phyloP scores from a whole-genome alignment of 208 protist genomes.

The Trichomonas gallinae region DNA sequence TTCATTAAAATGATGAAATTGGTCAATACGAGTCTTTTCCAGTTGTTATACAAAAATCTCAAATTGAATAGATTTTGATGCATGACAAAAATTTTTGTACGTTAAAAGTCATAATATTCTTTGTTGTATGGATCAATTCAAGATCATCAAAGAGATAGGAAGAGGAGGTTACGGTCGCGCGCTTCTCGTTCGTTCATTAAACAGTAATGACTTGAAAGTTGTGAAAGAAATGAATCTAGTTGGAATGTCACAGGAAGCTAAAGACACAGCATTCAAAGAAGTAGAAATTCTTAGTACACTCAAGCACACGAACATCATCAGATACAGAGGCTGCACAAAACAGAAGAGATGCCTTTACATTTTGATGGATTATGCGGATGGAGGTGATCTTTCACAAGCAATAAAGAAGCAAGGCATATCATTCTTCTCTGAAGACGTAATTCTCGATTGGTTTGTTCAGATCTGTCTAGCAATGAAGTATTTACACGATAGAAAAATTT shows the following conservation, averaged over 20 bases:
- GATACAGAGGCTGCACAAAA: not conserved
- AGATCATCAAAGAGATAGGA: not conserved
- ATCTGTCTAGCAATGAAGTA: conserved; percentile 48
- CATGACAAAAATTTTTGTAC: too few species aligned
- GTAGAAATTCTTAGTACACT: not conserved
- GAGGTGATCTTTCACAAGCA: conserved; percentile 14
- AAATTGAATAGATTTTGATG: too few species aligned
- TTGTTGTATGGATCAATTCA: not conserved
- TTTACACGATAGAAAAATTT: conserved; percentile 49
- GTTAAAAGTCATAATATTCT: not conserved
- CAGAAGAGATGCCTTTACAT: not conserved
- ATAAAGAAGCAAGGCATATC: not conserved
- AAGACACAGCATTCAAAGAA: not conserved
- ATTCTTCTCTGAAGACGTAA: not conserved
- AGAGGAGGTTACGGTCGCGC: not conserved
- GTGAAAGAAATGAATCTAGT: not conserved
- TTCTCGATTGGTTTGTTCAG: conserved; percentile 33
- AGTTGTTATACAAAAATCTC: too few species aligned
- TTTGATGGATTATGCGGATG: conserved; percentile 31
- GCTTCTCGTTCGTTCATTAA: not conserved
- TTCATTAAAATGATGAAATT: too few species aligned
- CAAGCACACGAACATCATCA: conserved; percentile 9
- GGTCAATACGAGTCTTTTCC: too few species aligned
- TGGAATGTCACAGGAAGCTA: not conserved
- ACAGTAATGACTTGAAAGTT: not conserved